Evolutionary conservation across 1,284 basidiomycete species (phyloP), one percentile per base, ranked within the genome.

Genomic region (Ganoderma resinaceum): DNA sequence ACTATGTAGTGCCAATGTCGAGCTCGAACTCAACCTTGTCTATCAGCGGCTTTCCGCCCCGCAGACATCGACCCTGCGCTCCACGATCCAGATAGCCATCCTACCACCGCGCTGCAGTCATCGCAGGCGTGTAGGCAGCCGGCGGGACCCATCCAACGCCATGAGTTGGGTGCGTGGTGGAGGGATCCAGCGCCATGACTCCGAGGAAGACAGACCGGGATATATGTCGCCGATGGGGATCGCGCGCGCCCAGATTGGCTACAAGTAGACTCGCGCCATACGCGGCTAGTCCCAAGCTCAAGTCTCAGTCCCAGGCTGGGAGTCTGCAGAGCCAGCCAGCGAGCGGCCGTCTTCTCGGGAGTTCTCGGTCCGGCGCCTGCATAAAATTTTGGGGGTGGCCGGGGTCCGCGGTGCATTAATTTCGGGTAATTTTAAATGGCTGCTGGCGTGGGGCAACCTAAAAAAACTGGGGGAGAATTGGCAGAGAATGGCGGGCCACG

Each of bases 221-320:
- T n/a, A 65, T 67, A 62, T 70, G 71, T 70, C 69, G 66, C 71
- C 71, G 71, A 72, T 70, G 33, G 16, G 61, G 67, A 72, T 72
- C 68, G 71, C 37, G 62, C 61, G 29, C 49, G 59, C 69, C 59
- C 43, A 73, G 72, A 73, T 73, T 73, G 65, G 69, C 67, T 73
- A 70, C 70, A 66, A 64, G 69, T 66, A 72, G 63, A 58, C 63
- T 69, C 46, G 64, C 57, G 46, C 46, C 29, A 59, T 37, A 38
- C 33, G 55, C 55, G 33, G 55, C 55, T 31, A 31, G 20, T n/a
- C n/a, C n/a, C n/a, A n/a, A n/a, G n/a, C n/a, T n/a, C n/a, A n/a
- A n/a, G n/a, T n/a, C n/a, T n/a, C n/a, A n/a, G n/a, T n/a, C n/a
- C n/a, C n/a, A n/a, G n/a, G n/a, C n/a, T n/a, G n/a, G n/a, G n/a